Evolutionary conservation across 208 protist genomes (phyloP).

Genomic region (Crithidia fasciculata): DNA sequence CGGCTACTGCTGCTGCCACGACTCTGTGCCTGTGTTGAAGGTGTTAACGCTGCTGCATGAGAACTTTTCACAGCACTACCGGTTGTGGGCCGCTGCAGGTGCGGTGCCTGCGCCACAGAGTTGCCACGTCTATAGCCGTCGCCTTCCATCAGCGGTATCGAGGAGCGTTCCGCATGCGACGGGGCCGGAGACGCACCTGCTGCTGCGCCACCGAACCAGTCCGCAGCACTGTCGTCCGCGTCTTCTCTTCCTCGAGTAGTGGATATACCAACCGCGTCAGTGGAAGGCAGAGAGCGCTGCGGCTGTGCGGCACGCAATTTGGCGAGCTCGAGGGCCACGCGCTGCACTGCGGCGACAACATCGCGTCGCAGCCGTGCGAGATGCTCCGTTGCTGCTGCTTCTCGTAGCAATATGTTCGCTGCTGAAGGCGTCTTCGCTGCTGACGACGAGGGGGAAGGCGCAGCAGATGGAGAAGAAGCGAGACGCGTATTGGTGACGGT

Average conservation of each 20-base stretch:
- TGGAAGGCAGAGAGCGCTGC: neutral
- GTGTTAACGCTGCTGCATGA: neutral
- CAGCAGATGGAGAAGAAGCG: neutral
- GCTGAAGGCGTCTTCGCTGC: neutral
- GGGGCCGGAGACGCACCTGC: too few relatives aligned
- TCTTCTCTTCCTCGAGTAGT: neutral
- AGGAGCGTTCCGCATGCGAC: too few relatives aligned
- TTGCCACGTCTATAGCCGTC: too few relatives aligned
- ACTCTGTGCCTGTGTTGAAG: neutral
- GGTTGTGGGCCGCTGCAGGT: neutral
- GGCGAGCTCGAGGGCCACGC: conserved; percentile 17
- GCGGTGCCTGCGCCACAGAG: neutral
- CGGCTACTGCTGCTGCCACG: too few relatives aligned
- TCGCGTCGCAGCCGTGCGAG: conserved; percentile 31
- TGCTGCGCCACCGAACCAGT: too few relatives aligned
- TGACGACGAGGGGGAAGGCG: neutral
- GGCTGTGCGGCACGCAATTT: conserved; percentile 1
- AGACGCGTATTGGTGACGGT: neutral
- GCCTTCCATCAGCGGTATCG: too few relatives aligned
- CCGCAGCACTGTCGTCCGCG: too few relatives aligned
- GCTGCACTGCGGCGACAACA: conserved; percentile 23
- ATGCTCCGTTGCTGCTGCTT: neutral
- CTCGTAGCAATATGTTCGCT: too few relatives aligned
- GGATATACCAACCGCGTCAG: neutral
- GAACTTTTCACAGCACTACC: too few relatives aligned